Percentiles rank a stretch among this genome's conserved stretches.
Conservation (phyloP, 257 asterid species). For the Jaltomata sinuosa region DNA sequence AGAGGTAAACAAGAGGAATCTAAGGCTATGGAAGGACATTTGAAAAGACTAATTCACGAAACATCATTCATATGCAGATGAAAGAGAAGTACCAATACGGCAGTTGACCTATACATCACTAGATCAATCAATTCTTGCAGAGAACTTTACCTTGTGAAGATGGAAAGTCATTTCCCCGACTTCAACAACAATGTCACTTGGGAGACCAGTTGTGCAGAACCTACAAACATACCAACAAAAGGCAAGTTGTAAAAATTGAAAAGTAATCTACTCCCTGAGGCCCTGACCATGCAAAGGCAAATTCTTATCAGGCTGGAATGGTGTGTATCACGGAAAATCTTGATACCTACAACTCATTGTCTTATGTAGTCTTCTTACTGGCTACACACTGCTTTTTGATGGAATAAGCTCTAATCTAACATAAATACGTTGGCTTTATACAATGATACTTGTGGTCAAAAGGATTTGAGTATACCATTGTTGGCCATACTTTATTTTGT, state of each 20-base stretch:
- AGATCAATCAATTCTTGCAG: too few relatives aligned
- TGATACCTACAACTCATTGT: background rate
- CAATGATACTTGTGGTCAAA: background rate
- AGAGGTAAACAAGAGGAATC: background rate
- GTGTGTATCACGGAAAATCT: background rate
- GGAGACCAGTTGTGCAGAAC: constrained; percentile 96
- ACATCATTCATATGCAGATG: background rate
- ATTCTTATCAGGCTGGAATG: background rate
- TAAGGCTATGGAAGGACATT: background rate
- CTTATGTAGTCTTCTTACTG: background rate
- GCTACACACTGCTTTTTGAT: background rate
- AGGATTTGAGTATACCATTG: background rate
- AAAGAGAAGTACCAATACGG: background rate
- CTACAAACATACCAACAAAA: constrained; percentile 21
- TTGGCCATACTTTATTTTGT: background rate
- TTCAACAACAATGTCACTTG: constrained; percentile 85
- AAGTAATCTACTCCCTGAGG: background rate
- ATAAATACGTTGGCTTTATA: background rate
- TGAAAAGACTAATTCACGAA: background rate
- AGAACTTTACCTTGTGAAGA: constrained; percentile 88
- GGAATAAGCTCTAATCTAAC: background rate
- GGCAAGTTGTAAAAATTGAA: background rate
- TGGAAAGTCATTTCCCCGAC: constrained; percentile 98
- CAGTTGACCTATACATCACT: background rate
- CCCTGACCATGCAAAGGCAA: background rate